Evolutionary conservation across 495 filamentous ascomycete species (phyloP).

Genomic region (Aspergillus nidulans): DNA sequence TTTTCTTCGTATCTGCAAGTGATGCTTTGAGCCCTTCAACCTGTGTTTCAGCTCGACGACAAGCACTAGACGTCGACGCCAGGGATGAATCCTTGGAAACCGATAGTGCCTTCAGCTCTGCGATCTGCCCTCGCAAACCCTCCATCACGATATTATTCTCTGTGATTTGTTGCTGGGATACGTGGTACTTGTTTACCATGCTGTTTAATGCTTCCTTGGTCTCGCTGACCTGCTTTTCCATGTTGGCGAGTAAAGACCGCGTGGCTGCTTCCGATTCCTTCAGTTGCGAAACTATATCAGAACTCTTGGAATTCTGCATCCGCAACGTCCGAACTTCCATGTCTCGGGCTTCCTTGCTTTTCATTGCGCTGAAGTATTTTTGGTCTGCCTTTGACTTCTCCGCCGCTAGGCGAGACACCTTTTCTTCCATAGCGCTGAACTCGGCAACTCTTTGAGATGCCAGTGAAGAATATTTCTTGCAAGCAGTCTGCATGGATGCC

Average conservation of each 20-base stretch:
- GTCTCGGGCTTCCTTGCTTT: slow-evolving; percentile 78
- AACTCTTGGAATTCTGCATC: slow-evolving; percentile 80
- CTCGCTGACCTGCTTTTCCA: slow-evolving; percentile 87
- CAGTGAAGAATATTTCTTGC: slow-evolving; percentile 75
- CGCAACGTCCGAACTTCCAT: slow-evolving; percentile 71
- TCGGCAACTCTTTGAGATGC: slow-evolving; percentile 85
- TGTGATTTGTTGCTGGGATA: slow-evolving; percentile 61
- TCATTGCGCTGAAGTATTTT: slow-evolving; percentile 94
- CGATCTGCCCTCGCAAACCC: slow-evolving; percentile 67
- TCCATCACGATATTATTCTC: slow-evolving; percentile 68
- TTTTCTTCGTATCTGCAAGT: slow-evolving; percentile 69
- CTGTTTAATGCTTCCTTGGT: slow-evolving; percentile 67
- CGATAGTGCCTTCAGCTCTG: slow-evolving; percentile 67
- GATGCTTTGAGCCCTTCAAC: slow-evolving; percentile 66
- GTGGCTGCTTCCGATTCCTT: slow-evolving; percentile 75
- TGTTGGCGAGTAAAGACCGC: slow-evolving; percentile 62
- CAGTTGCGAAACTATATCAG: slow-evolving; percentile 85
- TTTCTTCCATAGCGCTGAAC: slow-evolving; percentile 69
- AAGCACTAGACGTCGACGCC: slow-evolving; percentile 48
- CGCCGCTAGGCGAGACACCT: slow-evolving; percentile 64
- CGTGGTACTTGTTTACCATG: slow-evolving; percentile 62
- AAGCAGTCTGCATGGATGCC: slow-evolving; percentile 78
- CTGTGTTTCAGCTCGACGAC: slow-evolving; percentile 70
- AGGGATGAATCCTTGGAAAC: slow-evolving; percentile 65
- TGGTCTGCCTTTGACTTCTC: slow-evolving; percentile 97